These are phyloP conservation scores for Aspergillus sp. DNA, from an alignment of 2,329 filamentous ascomycete species.

Conservation along the genomic window DNA sequence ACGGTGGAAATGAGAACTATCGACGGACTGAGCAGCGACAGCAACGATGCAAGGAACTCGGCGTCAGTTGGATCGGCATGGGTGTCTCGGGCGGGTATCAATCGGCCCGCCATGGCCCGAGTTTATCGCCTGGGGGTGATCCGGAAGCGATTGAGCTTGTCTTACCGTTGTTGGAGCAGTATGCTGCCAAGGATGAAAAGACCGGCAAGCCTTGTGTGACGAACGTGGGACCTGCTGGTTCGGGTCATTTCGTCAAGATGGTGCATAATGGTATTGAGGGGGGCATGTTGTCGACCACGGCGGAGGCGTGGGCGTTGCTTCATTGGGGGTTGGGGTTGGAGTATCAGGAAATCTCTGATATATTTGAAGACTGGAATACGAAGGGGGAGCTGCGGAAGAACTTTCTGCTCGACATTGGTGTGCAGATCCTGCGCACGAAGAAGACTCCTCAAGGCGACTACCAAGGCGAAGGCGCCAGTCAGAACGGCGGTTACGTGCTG, in stretches of 20 bases:
- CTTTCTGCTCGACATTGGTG: conserved; percentile 65
- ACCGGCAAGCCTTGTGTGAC: conserved; percentile 63
- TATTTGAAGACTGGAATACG: conserved; percentile 63
- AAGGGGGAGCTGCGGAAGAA: conserved; percentile 61
- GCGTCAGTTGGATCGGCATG: conserved; percentile 67
- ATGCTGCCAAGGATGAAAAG: conserved; percentile 63
- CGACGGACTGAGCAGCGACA: conserved; percentile 65
- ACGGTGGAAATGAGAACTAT: conserved; percentile 70
- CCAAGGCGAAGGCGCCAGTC: conserved; percentile 35
- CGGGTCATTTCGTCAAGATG: conserved; percentile 75
- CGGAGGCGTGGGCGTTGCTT: conserved; percentile 68
- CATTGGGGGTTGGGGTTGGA: conserved; percentile 58
- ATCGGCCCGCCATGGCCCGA: conserved; percentile 65
- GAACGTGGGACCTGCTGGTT: conserved; percentile 62
- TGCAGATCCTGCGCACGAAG: conserved; percentile 60
- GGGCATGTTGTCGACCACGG: conserved; percentile 66
- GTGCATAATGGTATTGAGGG: conserved; percentile 75
- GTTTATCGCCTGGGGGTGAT: conserved; percentile 67
- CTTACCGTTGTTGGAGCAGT: conserved; percentile 61
- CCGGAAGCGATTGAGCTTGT: conserved; percentile 58
- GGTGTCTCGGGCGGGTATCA: conserved; percentile 72
- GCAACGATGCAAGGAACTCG: conserved; percentile 56
- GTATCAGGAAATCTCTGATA: conserved; percentile 62
- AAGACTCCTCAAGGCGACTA: conserved; percentile 43
- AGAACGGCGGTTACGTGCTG: conserved; percentile 55